phyloP scores from a whole-genome alignment of 768 basidiomycete genomes.

The Lanmaoa pseudosensibilis region DNA sequence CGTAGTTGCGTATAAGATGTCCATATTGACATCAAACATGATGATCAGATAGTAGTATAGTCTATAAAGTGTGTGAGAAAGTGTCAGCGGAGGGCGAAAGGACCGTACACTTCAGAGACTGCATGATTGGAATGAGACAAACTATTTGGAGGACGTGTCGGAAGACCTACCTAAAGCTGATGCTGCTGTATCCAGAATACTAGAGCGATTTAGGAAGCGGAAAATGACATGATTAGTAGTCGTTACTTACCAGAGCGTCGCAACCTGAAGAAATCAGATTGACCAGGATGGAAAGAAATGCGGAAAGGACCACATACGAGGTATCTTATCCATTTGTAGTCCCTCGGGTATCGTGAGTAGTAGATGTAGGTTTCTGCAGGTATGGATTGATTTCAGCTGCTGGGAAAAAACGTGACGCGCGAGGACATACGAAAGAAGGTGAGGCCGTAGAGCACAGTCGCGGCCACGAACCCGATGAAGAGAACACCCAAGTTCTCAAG shows the following conservation, averaged over 20 bases:
- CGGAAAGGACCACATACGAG: slow-evolving; percentile 14
- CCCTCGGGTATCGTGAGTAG: slow-evolving; percentile 28
- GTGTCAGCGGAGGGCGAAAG: neutral
- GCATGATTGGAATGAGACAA: slow-evolving; percentile 6
- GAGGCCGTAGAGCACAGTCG: slow-evolving; percentile 32
- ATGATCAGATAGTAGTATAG: slow-evolving; percentile 31
- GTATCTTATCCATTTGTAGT: slow-evolving; percentile 17
- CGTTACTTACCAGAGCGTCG: slow-evolving; percentile 18
- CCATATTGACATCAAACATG: slow-evolving; percentile 25
- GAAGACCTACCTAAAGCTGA: slow-evolving; percentile 27
- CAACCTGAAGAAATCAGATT: slow-evolving; percentile 17
- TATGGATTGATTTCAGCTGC: neutral
- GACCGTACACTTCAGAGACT: slow-evolving; percentile 31
- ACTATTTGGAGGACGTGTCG: neutral
- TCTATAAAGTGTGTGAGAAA: slow-evolving; percentile 18
- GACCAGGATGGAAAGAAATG: neutral
- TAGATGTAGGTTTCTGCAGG: slow-evolving; percentile 31
- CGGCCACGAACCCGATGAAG: slow-evolving; percentile 29
- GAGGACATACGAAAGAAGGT: slow-evolving; percentile 34
- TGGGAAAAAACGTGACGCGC: neutral
- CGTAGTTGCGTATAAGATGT: slow-evolving; percentile 27
- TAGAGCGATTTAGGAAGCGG: neutral
- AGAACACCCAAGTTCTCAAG: slow-evolving; percentile 26
- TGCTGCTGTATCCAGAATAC: slow-evolving; percentile 25
- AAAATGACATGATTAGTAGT: neutral